These are phyloP conservation scores for Ehretia macrophylla DNA, from an alignment of 257 asterid species.

Conservation along the genomic window DNA sequence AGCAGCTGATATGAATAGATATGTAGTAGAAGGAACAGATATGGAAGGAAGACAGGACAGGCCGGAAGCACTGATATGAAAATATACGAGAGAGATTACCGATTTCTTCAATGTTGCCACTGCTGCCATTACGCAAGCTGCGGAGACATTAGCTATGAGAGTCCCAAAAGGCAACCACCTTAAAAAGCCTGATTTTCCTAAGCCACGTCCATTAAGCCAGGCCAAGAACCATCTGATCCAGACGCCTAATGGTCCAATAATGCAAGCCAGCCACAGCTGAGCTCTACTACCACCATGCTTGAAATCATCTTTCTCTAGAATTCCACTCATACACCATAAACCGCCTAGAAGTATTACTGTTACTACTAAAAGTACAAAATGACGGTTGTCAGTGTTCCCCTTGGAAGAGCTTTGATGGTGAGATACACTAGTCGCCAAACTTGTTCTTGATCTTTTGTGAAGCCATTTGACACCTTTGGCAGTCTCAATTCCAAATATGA, in stretches of 20 bases:
- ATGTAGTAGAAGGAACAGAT: too few relatives aligned
- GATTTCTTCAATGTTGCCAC: conserved; percentile 60
- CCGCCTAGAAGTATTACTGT: conserved; percentile 34
- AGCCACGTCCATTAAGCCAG: conserved; percentile 72
- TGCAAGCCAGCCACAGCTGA: conserved; percentile 65
- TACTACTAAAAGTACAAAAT: conserved; percentile 29
- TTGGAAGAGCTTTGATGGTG: conserved; percentile 11
- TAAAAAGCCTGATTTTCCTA: conserved; percentile 41
- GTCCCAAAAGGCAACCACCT: conserved; percentile 96
- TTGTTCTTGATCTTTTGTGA: conserved; percentile 10
- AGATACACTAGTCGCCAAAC: background rate
- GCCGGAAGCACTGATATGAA: background rate
- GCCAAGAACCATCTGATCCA: conserved; percentile 86
- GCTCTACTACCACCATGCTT: conserved; percentile 39
- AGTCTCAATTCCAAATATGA: conserved; percentile 65
- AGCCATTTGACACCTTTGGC: conserved; percentile 61
- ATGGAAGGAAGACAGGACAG: background rate
- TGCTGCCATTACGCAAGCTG: conserved; percentile 90
- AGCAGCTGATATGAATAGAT: too few relatives aligned
- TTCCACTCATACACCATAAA: conserved; percentile 46
- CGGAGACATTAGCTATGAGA: conserved; percentile 78
- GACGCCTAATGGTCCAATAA: conserved; percentile 89
- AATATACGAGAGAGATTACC: conserved; percentile 28
- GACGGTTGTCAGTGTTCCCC: conserved; percentile 21
- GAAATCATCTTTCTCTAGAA: conserved; percentile 40